A percentile compares a stretch with the other conserved stretches of the same genome.
Conservation (phyloP, 2,329 filamentous ascomycete species). For the Parastagonospora avenae region DNA sequence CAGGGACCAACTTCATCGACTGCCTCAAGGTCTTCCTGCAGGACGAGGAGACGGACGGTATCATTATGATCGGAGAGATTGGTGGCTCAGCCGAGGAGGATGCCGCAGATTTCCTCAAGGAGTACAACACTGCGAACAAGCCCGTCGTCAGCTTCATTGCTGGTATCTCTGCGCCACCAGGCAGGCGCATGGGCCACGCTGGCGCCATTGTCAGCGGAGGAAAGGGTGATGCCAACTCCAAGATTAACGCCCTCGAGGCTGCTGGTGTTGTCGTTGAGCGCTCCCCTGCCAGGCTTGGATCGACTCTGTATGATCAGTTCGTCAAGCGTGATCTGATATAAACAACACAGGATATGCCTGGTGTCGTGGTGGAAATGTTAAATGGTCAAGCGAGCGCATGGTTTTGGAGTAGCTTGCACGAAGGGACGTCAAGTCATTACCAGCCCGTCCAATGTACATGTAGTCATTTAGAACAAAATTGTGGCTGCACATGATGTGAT, state of each 20-base stretch:
- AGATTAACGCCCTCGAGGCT: conserved; percentile 91
- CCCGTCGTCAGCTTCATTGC: conserved; percentile 98
- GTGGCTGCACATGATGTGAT: conserved; percentile 17
- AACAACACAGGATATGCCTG: conserved; percentile 22
- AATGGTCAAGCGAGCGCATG: conserved; percentile 29
- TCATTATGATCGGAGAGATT: conserved; percentile 99
- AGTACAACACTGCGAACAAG: conserved; percentile 91
- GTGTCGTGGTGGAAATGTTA: conserved; percentile 3
- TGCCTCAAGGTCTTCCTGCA: conserved; percentile 96
- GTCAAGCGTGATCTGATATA: conserved; percentile 95
- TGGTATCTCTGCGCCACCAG: conserved; percentile 95
- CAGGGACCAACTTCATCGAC: conserved; percentile 99
- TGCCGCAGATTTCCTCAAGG: conserved; percentile 92
- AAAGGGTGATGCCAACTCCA: conserved; percentile 97
- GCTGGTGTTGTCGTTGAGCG: conserved; percentile 96
- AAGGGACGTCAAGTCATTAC: conserved; percentile 18
- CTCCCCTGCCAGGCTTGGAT: conserved; percentile 78
- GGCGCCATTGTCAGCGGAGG: conserved; percentile 97
- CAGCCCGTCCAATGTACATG: conserved; percentile 40
- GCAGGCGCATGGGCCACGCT: conserved; percentile 97
- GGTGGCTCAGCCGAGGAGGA: conserved; percentile 98
- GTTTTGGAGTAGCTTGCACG: conserved; percentile 23
- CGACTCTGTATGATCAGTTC: conserved; percentile 93
- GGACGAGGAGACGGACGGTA: conserved; percentile 95
- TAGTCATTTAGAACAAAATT: conserved; percentile 42